Base-by-base conservation (phyloP, 495 filamentous ascomycete genomes). In the Jackrogersella multiformis region DNA sequence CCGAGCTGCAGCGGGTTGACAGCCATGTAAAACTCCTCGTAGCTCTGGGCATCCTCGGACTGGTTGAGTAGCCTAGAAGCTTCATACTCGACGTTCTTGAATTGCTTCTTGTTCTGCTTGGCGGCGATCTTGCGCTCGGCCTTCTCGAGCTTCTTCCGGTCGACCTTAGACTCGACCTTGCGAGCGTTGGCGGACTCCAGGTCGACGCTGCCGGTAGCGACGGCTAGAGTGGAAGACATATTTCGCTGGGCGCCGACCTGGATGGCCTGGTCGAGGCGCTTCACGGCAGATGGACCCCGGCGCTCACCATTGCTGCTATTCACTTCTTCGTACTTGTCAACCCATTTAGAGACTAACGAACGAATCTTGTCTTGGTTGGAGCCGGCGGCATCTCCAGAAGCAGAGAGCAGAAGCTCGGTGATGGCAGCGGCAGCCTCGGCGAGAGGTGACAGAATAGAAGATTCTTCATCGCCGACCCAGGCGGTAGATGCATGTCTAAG, bases 21-120 rank as follows among this genome's bases (percentile, higher is more conserved):
- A 38, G 90, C 87, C 95, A 99, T 98, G 84, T 93, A 99, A 81
- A 99, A 98, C 74, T 99, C 96, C 76, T 99, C 95, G 77, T 99
- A 99, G 3, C 92, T 92, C 85, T 97, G 89, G n/a, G 93, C 81
- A 66, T 91, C 87, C 65, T 91, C 88, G 3, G 91, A 84, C 75
- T 92, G 87, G 77, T 93, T 90, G 68, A 99, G 84, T 63, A 99
- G 82, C 66, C 89, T 87, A 4, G 95, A 99, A 15, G 96, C 91
- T 79, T 99, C 96, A 74, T 99, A 99, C 75, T 95, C 90, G 57
- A 99, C 95, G 45, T 89, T 97, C 85, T 97, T 98, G 88, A 96
- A 96, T 36, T 88, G 85, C 81, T 99, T 99, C 83, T 94, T 95
- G 81, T 91, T 96, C 83, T 98, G 95, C 83, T 99, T 99, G 73